Evolutionary conservation across 208 protist genomes (phyloP).

Genomic region (Leishmania martiniquensis): DNA sequence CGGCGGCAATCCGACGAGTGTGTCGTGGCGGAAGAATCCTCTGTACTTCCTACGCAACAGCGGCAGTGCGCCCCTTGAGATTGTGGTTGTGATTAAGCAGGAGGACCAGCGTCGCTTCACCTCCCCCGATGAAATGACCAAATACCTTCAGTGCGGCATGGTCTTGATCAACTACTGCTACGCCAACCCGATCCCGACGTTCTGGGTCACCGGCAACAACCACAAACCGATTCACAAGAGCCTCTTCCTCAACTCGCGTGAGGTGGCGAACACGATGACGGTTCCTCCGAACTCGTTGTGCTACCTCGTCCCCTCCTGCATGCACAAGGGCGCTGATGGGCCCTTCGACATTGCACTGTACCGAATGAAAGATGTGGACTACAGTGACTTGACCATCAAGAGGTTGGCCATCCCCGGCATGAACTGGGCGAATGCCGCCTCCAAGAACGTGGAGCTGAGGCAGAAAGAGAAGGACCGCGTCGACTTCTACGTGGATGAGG

Average conservation of each 20-base stretch:
- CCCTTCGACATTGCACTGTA: slow-evolving; percentile 55
- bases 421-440: slow-evolving; percentile 47
- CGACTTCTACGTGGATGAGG: slow-evolving; percentile 81
- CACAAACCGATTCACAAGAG: slow-evolving; percentile 76
- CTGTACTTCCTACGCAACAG: slow-evolving; percentile 83
- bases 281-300: slow-evolving; percentile 64
- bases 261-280: slow-evolving; percentile 64
- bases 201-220: slow-evolving; percentile 80
- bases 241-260: slow-evolving; percentile 81
- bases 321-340: slow-evolving; percentile 52
- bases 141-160: slow-evolving; percentile 75
- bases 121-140: slow-evolving; percentile 38
- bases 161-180: slow-evolving; percentile 51
- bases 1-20: slow-evolving; percentile 77
- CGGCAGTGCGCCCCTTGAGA: slow-evolving; percentile 34
- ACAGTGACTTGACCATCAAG: slow-evolving; percentile 45
- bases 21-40: slow-evolving; percentile 81
- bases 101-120: slow-evolving; percentile 60
- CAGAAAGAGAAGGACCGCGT: slow-evolving; percentile 63
- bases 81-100: slow-evolving; percentile 66
- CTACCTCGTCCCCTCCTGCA: slow-evolving; percentile 78
- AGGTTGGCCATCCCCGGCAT: slow-evolving; percentile 47
- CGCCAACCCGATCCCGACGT: slow-evolving; percentile 47
- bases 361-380: slow-evolving; percentile 42
- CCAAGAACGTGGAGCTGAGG: slow-evolving; percentile 41